Base-by-base conservation (phyloP, 2,329 filamentous ascomycete species). In the Fusarium chaquense region DNA sequence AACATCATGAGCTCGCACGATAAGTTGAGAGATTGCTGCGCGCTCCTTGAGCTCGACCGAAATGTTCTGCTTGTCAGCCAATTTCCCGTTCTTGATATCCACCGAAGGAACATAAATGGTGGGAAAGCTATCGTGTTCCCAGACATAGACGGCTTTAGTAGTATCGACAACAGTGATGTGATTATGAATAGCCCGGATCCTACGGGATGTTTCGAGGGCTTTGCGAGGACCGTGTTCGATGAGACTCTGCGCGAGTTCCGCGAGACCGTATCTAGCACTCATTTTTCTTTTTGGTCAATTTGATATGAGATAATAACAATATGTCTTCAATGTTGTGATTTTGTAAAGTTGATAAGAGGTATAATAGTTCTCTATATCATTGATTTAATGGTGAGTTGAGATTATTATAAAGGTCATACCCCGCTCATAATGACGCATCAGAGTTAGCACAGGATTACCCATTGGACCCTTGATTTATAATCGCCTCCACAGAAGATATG, bases 41-140 rank as follows among this genome's bases (percentile, higher is more conserved):
- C 64, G 53, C 1, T 63, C 58, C 7, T 75, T 66, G 16, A 72
- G 75, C 10, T 77, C 70, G 6, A 70, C 63, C 6, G 63, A 43
- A 24, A 81, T 69, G 1, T 69, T 56, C 43, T 77, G 55, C 7
- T 70, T 73, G 45, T 80, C 77, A 7, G 45, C 65, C 33, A 72
- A 53, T 7, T 68, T 72, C 52, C 75, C 77, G n/a, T 77, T 72
- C 12, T 61, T 73, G 7, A 81, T 60, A 40, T 76, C 77, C 1
- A 62, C 44, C 1, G 54, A 49, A 0, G 81, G 81, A 5, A 85
- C 71, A 56, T 84, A 84, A 60, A 80, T 81, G 28, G 85, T 79
- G 2, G 84, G 84, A 70, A 85, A 87, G 57, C 76, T 81, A 2
- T 81, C 78, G 62, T 87, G 83, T 69, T 84, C 82, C 82, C 82